Conservation (phyloP, 2,329 filamentous ascomycete genomes). For the Neoscytalidium dimidiatum region DNA sequence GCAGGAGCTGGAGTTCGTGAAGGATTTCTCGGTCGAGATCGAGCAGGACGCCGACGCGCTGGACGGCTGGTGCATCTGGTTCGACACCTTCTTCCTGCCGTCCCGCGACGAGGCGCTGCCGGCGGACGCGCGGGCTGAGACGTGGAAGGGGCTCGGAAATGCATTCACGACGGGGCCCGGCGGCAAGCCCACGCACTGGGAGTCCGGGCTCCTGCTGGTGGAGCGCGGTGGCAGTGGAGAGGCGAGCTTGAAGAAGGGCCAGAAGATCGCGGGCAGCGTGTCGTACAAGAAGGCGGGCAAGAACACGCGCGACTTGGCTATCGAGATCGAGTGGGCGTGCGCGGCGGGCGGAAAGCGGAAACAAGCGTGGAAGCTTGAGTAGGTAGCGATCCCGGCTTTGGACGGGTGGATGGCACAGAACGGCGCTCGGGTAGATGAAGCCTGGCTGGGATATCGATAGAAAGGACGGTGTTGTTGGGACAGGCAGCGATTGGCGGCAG, state of each 20-base stretch:
- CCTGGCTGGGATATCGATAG: not conserved
- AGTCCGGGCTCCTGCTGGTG: constrained; percentile 75
- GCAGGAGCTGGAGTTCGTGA: constrained; percentile 74
- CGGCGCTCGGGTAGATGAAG: constrained; percentile 13
- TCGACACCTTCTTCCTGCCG: constrained; percentile 87
- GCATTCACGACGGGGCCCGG: constrained; percentile 84
- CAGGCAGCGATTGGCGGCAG: not conserved
- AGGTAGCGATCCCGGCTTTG: constrained; percentile 27
- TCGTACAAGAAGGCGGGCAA: constrained; percentile 65
- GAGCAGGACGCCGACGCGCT: constrained; percentile 65
- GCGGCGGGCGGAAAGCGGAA: constrained; percentile 25
- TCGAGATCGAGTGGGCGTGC: constrained; percentile 41
- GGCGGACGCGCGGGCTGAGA: constrained; percentile 56
- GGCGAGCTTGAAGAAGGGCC: constrained; percentile 54
- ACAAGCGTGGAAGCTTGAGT: constrained; percentile 34
- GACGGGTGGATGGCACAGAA: constrained; percentile 29
- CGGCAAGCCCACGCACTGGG: constrained; percentile 83
- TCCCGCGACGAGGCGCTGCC: constrained; percentile 52
- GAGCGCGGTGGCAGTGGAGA: constrained; percentile 56
- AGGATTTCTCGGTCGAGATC: constrained; percentile 65
- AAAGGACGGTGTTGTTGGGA: not conserved
- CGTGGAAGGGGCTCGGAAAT: constrained; percentile 57
- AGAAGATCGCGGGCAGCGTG: constrained; percentile 66
- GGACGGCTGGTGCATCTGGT: constrained; percentile 92
- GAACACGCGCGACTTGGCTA: constrained; percentile 42